Evolutionary conservation across 805 yeast species (phyloP), one percentile per base, ranked within the genome.

Genomic region (Metschnikowia baotianmanensis): DNA sequence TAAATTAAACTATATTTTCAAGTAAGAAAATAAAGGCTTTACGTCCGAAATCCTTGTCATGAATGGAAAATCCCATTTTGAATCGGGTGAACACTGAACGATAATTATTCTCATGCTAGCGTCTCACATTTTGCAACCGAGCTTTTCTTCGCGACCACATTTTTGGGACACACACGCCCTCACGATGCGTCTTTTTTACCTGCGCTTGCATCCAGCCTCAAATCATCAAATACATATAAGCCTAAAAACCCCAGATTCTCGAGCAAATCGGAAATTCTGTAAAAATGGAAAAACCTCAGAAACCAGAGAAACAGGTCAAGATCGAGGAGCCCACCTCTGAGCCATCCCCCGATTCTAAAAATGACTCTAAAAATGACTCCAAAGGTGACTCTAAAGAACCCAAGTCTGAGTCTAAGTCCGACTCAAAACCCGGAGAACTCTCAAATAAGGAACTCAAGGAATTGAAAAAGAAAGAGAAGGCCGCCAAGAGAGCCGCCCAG

Each of bases 401-500:
- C n/a, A n/a, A n/a, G n/a, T n/a, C n/a, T n/a, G n/a, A n/a, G n/a
- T n/a, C n/a, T n/a, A n/a, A n/a, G n/a, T n/a, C n/a, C n/a, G n/a
- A n/a, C n/a, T n/a, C n/a, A n/a, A n/a, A n/a, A 11, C 38, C 40
- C 12, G 51, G 46, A 12, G 33, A 41, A 31, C 70, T 83, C 31
- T 64, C 86, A 8, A 86, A 86, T 50, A 89, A 88, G 54, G 95
- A 90, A 61, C 71, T 87, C 47, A 90, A 90, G 61, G 96, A 87
- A 53, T 68, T 82, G 60, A 86, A 88, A 60, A 90, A 89, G 70
- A 79, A 79, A 53, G 96, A 89, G 56, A 90, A 91, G 65, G 93
- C 93, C 11, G 95, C 93, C 28, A 86, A 87, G 60, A 75, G 98
- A 59, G 93, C 96, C 2, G 96, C 96, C 2, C 79, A 82, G 48